A percentile compares a stretch with the other conserved stretches of the same genome.
Evolutionary conservation across 441 rosid genomes (phyloP).

Genomic region (Rhodomyrtus psidioides): DNA sequence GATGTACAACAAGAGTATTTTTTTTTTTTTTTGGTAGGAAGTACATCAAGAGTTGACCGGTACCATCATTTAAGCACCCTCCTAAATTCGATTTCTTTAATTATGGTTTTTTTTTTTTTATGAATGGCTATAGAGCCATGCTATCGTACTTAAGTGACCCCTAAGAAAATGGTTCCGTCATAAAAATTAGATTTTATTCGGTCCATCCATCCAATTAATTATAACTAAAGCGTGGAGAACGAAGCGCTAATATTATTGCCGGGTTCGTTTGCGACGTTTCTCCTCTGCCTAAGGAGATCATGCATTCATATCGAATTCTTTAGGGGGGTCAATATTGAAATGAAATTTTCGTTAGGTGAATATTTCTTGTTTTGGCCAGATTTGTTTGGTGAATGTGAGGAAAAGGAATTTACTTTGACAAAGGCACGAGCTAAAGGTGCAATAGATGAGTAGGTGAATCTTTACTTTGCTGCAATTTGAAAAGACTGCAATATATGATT

Average conservation of each 20-base stretch:
- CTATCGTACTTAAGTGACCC: background rate
- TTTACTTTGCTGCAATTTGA: background rate
- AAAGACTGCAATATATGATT: background rate
- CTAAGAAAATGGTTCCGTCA: background rate
- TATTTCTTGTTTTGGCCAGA: background rate
- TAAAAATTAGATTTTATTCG: background rate
- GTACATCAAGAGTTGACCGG: background rate
- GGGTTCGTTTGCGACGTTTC: accelerated
- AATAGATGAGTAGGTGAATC: background rate
- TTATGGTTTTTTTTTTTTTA: background rate
- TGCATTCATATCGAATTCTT: background rate
- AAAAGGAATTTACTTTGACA: too few relatives aligned
- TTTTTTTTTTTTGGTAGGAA: too few relatives aligned
- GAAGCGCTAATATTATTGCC: background rate
- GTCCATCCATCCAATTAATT: background rate
- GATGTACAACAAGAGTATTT: background rate
- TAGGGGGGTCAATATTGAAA: background rate
- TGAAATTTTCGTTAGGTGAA: background rate
- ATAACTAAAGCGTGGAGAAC: background rate
- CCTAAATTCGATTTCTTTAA: background rate
- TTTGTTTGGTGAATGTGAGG: background rate
- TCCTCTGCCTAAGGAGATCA: accelerated
- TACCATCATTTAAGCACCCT: background rate
- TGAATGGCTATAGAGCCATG: accelerated
- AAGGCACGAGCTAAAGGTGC: background rate